Percentiles rank a stretch among this genome's conserved stretches.
Conservation (phyloP, 1,284 basidiomycete genomes). For the Hymenochaete sp. region DNA sequence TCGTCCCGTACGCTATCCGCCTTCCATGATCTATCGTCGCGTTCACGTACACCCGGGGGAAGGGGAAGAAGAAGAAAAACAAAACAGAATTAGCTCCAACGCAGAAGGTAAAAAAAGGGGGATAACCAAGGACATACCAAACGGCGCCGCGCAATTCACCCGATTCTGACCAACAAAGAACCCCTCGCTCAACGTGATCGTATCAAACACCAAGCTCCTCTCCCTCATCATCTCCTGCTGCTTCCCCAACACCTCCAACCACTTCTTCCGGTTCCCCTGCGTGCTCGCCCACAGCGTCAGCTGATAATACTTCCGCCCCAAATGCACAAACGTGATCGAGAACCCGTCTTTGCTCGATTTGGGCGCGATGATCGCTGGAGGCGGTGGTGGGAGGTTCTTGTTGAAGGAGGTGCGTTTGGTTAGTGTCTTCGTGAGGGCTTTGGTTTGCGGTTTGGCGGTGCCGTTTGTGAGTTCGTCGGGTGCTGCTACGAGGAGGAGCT, state of each 20-base stretch:
- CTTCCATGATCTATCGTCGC: slow-evolving; percentile 82
- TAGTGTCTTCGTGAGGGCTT: slow-evolving; percentile 27
- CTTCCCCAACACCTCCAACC: slow-evolving; percentile 88
- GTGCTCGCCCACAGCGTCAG: slow-evolving; percentile 91
- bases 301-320: slow-evolving; percentile 90
- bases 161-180: slow-evolving; percentile 80
- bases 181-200: slow-evolving; percentile 75
- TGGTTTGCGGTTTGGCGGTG: slow-evolving; percentile 15
- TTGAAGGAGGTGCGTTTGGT: slow-evolving; percentile 47
- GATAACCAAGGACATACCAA: slow-evolving; percentile 50
- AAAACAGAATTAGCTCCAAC: too few relatives aligned
- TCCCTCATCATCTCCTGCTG: slow-evolving; percentile 85
- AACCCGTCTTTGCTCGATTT: slow-evolving; percentile 75
- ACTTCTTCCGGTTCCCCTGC: slow-evolving; percentile 81
- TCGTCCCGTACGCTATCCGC: slow-evolving; percentile 90
- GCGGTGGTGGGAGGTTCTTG: slow-evolving; percentile 32
- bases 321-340: slow-evolving; percentile 87
- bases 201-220: slow-evolving; percentile 83
- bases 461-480: slow-evolving; percentile 50
- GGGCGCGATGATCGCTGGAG: slow-evolving; percentile 29
- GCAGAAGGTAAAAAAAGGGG: background rate
- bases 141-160: slow-evolving; percentile 93
- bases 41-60: too few relatives aligned
- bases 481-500: slow-evolving; percentile 80
- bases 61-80: too few relatives aligned